Conservation (phyloP, 257 asterid species). For the Catharanthus roseus region DNA sequence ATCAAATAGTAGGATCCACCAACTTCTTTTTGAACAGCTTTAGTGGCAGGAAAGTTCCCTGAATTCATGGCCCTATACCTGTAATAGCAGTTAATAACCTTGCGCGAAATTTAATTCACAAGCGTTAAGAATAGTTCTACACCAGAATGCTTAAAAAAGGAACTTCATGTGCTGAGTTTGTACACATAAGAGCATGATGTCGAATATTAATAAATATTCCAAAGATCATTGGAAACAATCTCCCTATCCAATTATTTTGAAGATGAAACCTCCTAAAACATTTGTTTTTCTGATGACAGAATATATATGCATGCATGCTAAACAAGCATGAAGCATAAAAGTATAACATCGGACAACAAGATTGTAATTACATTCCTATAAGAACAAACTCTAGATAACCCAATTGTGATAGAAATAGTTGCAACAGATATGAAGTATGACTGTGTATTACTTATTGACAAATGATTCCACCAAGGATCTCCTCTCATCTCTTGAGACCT, state of each 20-base stretch:
- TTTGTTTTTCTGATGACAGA: not conserved
- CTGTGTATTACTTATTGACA: slow-evolving; percentile 47
- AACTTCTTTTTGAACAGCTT: slow-evolving; percentile 30
- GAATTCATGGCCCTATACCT: slow-evolving; percentile 65
- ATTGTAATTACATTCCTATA: not conserved
- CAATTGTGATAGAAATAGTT: not conserved
- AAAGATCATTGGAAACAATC: not conserved
- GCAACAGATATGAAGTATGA: not conserved
- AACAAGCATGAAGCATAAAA: not conserved
- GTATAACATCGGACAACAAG: not conserved
- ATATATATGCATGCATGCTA: not conserved
- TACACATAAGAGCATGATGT: not conserved
- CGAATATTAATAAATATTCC: not conserved
- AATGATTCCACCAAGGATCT: slow-evolving; percentile 44
- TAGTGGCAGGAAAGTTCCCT: slow-evolving; percentile 71
- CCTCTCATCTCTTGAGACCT: slow-evolving; percentile 48
- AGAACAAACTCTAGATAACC: too few relatives aligned
- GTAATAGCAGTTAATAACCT: slow-evolving; percentile 18
- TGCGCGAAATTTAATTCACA: not conserved
- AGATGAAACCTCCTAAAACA: not conserved
- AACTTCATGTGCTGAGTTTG: not conserved
- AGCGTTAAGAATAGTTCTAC: not conserved
- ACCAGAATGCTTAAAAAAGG: not conserved
- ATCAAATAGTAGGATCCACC: slow-evolving; percentile 62
- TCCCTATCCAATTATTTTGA: not conserved